A percentile compares a stretch with the other conserved stretches of the same genome.
phyloP scores from a whole-genome alignment of 139 green algal species.

The Astrephomene gubernaculifera region DNA sequence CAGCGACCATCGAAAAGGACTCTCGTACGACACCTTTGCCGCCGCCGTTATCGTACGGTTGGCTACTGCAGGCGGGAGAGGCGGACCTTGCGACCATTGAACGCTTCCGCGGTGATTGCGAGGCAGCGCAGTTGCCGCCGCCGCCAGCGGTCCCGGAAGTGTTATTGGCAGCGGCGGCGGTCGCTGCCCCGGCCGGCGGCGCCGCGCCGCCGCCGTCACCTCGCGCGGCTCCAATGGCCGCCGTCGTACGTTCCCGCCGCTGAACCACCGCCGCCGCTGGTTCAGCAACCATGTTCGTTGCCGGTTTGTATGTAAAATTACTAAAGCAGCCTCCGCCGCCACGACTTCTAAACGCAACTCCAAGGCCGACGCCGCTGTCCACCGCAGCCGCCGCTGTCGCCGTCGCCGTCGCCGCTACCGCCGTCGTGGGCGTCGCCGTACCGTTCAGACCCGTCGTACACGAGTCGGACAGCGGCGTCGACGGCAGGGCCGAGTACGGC shows the following conservation, averaged over 20 bases:
- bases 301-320: slow-evolving; percentile 22
- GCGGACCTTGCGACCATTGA: too few relatives aligned
- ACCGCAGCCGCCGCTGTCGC: neutral
- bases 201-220: neutral
- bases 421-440: too few relatives aligned
- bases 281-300: neutral
- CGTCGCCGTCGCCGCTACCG: neutral
- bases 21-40: too few relatives aligned
- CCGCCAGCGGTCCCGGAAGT: neutral
- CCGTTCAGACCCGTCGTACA: too few relatives aligned
- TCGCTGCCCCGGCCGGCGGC: neutral
- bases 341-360: too few relatives aligned
- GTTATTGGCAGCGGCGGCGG: neutral
- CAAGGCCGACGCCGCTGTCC: neutral
- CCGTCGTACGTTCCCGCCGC: neutral
- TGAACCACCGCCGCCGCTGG: slow-evolving; percentile 23
- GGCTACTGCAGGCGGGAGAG: too few relatives aligned
- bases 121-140: neutral
- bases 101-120: too few relatives aligned
- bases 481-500: too few relatives aligned
- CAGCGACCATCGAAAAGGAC: too few relatives aligned
- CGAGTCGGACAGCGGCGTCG: too few relatives aligned
- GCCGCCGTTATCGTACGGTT: too few relatives aligned
- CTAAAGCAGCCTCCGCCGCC: neutral
- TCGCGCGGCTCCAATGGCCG: neutral